Evolutionary conservation across 1,284 basidiomycete genomes (phyloP).

Genomic region (Crocinoboletus sp.): DNA sequence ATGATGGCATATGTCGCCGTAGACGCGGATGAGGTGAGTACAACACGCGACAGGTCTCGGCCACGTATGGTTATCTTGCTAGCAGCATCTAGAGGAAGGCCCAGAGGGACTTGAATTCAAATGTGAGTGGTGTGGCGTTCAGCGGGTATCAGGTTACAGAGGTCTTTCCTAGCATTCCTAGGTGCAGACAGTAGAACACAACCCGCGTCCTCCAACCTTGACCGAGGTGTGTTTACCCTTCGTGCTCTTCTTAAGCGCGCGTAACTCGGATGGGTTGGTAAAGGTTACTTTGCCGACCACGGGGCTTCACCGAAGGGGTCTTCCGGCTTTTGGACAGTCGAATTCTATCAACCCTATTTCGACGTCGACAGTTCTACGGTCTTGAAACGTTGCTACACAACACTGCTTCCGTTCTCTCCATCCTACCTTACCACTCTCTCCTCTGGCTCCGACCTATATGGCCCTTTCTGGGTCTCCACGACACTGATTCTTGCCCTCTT

Average conservation of each 20-base stretch:
- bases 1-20: conserved; percentile 52
- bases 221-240: conserved; percentile 40
- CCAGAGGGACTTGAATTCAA: conserved; percentile 63
- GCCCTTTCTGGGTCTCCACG: conserved; percentile 94
- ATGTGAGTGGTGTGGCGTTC: conserved; percentile 36
- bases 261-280: neutral
- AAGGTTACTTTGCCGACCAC: conserved; percentile 53
- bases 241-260: neutral
- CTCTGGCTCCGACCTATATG: conserved; percentile 71
- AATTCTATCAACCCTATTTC: conserved; percentile 78
- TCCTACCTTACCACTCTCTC: conserved; percentile 59
- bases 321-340: conserved; percentile 67
- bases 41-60: neutral
- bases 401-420: conserved; percentile 58
- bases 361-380: conserved; percentile 77
- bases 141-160: neutral
- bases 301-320: conserved; percentile 38
- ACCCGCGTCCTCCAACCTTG: conserved; percentile 36
- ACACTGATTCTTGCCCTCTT: conserved; percentile 90
- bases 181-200: conserved; percentile 29
- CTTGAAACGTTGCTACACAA: conserved; percentile 65
- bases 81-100: conserved; percentile 54
- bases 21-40: conserved; percentile 50
- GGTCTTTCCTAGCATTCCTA: conserved; percentile 43
- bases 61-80: neutral